Conservation (phyloP, 73 alveolate species). For the Tetrahymena borealis region DNA sequence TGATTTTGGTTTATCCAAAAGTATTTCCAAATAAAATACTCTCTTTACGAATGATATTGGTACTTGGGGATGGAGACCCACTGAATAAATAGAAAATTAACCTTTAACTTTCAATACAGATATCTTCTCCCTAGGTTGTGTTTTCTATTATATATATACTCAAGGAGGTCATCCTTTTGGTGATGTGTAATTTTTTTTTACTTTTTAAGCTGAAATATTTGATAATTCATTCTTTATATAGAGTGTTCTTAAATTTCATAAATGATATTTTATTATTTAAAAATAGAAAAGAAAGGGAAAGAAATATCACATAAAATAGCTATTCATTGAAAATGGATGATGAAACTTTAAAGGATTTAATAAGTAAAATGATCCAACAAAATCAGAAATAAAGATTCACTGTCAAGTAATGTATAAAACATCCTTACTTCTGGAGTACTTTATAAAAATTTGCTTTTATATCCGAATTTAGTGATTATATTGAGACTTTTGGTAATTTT, state of each 20-base stretch:
- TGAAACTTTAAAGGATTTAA: background rate
- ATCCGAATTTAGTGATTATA: background rate
- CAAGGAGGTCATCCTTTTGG: background rate
- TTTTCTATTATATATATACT: background rate
- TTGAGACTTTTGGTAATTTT: background rate
- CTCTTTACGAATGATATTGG: background rate
- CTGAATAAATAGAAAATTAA: background rate
- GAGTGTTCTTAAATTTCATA: too few species aligned
- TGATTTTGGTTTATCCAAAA: background rate
- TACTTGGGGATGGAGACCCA: background rate
- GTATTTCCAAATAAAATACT: background rate
- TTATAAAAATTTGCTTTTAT: background rate
- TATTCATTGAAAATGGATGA: background rate
- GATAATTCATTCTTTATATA: background rate
- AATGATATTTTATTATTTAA: too few species aligned
- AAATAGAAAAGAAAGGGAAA: background rate
- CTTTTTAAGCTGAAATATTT: background rate
- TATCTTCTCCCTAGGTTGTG: background rate
- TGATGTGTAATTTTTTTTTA: background rate
- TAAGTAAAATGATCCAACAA: background rate
- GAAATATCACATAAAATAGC: background rate
- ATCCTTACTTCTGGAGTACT: background rate
- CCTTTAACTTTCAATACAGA: background rate
- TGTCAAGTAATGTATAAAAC: background rate
- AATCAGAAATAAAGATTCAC: background rate